Evolutionary conservation across 441 rosid species (phyloP).

Genomic region (Sinapis alba): DNA sequence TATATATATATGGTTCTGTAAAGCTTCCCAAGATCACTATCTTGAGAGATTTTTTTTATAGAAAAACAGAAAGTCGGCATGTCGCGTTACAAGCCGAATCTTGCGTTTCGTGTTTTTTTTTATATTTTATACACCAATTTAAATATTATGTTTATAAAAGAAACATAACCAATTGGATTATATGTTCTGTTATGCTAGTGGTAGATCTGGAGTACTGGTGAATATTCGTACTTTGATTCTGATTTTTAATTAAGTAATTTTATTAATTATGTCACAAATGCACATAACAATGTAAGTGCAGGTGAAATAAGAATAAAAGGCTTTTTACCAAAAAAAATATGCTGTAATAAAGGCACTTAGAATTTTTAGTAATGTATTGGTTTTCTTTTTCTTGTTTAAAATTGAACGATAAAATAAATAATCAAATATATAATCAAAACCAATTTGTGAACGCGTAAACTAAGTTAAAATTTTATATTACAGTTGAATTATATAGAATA

Average conservation of each 20-base stretch:
- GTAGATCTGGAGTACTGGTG: background rate
- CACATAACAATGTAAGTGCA: too few species aligned
- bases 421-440: background rate
- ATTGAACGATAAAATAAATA: background rate
- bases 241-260: background rate
- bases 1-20: slow-evolving; percentile 3
- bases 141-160: background rate
- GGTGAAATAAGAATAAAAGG: background rate
- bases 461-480: background rate
- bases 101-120: slow-evolving; percentile 31
- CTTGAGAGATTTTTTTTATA: background rate
- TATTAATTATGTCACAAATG: too few species aligned
- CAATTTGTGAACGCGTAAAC: background rate
- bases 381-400: background rate
- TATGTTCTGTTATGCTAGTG: slow-evolving; percentile 20
- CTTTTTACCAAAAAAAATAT: too few species aligned
- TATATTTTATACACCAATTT: slow-evolving; percentile 7
- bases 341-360: background rate
- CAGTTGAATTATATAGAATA: background rate
- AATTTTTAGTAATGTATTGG: background rate
- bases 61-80: slow-evolving; percentile 65
- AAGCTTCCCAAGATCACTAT: slow-evolving; percentile 28
- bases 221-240: background rate
- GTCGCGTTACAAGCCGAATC: slow-evolving; percentile 84
- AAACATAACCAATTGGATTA: slow-evolving; percentile 16